Base-by-base conservation (phyloP, 23 red algal genomes). In the Gracilaria gracilis region DNA sequence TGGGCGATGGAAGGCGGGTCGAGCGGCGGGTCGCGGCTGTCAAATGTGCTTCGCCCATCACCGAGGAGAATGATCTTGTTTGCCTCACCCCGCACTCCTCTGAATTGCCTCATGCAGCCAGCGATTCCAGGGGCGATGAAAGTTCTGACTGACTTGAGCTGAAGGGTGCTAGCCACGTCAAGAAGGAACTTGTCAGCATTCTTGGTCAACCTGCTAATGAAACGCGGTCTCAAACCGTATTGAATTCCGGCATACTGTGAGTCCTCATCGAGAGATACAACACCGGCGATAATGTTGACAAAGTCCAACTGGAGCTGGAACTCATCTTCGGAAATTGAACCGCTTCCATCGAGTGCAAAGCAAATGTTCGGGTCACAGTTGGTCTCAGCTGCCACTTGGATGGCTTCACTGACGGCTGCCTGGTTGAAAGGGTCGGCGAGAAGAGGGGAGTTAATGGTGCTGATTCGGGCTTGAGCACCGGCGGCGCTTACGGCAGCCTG, bases 1-100 rank as follows among this genome's bases (percentile, higher is more conserved):
- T 46, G 40, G 21, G 72, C 72, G 27, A 77, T 77, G 29, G 72
- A 77, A 50, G 72, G 72, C n/a, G 72, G 72, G 39, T 77, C 72
- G 23, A 77, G 72, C 1, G 72, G 72, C 39, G 72, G 72, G 42
- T 77, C 72, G 11, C 72, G 72, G 21, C 40, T 49, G 25, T 77
- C 72, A 51, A 77, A 77, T 25, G 72, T 86, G 46, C 82, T 86
- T 39, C 82, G 61, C 55, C 82, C 82, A 48, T 86, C 82, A n/a
- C 82, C 82, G 4, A 86, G 61, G 29, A 86, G 61, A 50, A 86
- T 65, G 39, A 86, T 86, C 42, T 72, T 69, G 16, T 38, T 69
- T 38, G 82, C 38, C 64, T 86, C 61, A 33, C 64, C 82, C 59
- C 39, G 1, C 50, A 57, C 32, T 0, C 62, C 0, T 4, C 28